These are phyloP conservation scores for Aspergillus ostianus DNA, from an alignment of 495 filamentous ascomycete genomes.

Conservation along the genomic window DNA sequence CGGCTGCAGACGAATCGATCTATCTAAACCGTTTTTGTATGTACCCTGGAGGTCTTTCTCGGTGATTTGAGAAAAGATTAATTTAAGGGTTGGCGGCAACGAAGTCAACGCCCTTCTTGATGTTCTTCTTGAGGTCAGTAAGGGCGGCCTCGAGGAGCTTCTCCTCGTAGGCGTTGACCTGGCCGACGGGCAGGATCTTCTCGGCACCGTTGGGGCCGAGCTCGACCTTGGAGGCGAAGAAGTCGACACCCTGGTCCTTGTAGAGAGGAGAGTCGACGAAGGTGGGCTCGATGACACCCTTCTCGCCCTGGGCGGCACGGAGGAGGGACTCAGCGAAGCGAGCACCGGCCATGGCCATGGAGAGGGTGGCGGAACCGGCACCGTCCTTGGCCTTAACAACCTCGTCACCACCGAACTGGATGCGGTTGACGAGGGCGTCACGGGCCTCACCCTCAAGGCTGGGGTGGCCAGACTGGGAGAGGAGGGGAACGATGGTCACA, in stretches of 20 bases:
- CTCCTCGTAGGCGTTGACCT: conserved; percentile 80
- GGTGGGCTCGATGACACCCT: conserved; percentile 92
- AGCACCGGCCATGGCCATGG: conserved; percentile 98
- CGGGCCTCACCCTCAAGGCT: conserved; percentile 71
- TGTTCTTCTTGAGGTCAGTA: conserved; percentile 86
- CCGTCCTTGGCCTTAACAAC: conserved; percentile 99
- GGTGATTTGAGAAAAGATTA: not conserved
- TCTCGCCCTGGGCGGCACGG: conserved; percentile 88
- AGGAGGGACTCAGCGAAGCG: conserved; percentile 95
- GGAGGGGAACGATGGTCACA: conserved; percentile 95
- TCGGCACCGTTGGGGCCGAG: conserved; percentile 94
- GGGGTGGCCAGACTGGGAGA: conserved; percentile 89
- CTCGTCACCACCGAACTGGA: conserved; percentile 99
- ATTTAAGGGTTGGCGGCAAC: conserved; percentile 69
- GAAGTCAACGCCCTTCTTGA: conserved; percentile 71
- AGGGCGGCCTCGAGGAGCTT: conserved; percentile 82
- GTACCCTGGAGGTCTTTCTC: not conserved
- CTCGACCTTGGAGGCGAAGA: conserved; percentile 92
- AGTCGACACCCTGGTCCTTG: conserved; percentile 95
- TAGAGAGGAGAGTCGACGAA: conserved; percentile 96
- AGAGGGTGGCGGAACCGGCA: conserved; percentile 95
- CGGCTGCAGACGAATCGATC: conserved; percentile 24
- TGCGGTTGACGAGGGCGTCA: conserved; percentile 82
- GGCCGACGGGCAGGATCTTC: conserved; percentile 83
- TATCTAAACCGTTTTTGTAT: conserved; percentile 10